Percentiles rank a stretch among this genome's conserved stretches.
phyloP scores from a whole-genome alignment of 1,139 yeast species.

The Arxiozyma slooffiae region DNA sequence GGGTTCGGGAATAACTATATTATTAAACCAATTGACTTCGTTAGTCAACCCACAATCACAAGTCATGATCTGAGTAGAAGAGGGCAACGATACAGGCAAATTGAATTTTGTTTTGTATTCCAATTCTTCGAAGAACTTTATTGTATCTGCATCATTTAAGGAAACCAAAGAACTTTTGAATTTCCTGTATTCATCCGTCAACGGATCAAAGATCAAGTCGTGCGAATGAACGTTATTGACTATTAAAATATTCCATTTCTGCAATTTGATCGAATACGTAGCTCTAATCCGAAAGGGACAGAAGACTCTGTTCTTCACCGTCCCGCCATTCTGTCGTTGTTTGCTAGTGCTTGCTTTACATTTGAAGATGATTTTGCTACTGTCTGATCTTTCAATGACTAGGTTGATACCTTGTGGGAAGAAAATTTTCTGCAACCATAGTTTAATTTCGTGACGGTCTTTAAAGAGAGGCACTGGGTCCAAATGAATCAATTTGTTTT shows the following conservation, averaged over 20 bases:
- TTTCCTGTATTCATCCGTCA: slow-evolving; percentile 28
- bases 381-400: slow-evolving; percentile 63
- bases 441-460: slow-evolving; percentile 46
- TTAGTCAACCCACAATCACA: slow-evolving; percentile 32
- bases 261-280: slow-evolving; percentile 46
- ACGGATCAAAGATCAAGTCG: slow-evolving; percentile 26
- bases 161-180: slow-evolving; percentile 24
- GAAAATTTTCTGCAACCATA: slow-evolving; percentile 50
- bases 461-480: slow-evolving; percentile 36
- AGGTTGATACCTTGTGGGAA: slow-evolving; percentile 46
- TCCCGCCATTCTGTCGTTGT: slow-evolving; percentile 21
- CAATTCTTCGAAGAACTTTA: slow-evolving; percentile 29
- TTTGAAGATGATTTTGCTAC: slow-evolving; percentile 56
- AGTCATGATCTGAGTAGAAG: slow-evolving; percentile 24
- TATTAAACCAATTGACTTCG: slow-evolving; percentile 26
- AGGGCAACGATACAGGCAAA: slow-evolving; percentile 16
- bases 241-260: slow-evolving; percentile 52
- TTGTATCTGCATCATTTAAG: slow-evolving; percentile 24
- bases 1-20: slow-evolving; percentile 25
- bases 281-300: slow-evolving; percentile 69
- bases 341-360: slow-evolving; percentile 37
- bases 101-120: slow-evolving; percentile 28
- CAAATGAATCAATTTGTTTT: slow-evolving; percentile 29
- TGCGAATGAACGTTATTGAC: slow-evolving; percentile 45
- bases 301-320: slow-evolving; percentile 18